Evolutionary conservation across 2,329 filamentous ascomycete species (phyloP), one percentile per base, ranked within the genome.

Genomic region (Pseudogymnoascus sp.): DNA sequence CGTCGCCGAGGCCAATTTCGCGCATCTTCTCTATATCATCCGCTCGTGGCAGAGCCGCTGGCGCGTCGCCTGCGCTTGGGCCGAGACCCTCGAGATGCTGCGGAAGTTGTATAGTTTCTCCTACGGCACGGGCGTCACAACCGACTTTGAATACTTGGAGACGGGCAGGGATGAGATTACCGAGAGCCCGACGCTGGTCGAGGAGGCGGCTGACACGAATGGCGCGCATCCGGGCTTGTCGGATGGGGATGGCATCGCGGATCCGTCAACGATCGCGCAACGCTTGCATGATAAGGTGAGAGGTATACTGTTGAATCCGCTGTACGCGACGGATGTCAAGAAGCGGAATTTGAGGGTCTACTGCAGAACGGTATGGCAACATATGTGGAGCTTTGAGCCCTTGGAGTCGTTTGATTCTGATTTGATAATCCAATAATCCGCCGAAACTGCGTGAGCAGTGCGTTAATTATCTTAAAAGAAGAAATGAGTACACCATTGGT

Each of bases 101-200:
- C 62, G 62, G 30, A 63, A 63, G 12, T 52, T 63, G 28, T 63
- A 63, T 42, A 61, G 36, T n/a, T 63, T 45, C 12, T 62, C 62
- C 11, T 63, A 63, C 14, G 62, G 62, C n/a, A 62, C 36, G n/a
- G 62, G 16, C 3, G 35, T 38, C 33, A n/a, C n/a, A 8, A 23
- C 60, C 5, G 62, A 63, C 30, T 35, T 63, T 11, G 60, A 63
- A 8, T 45, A 38, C 8, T 63, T 45, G 62, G 62, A 63, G 14
- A 42, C 52, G 25, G 62, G 62, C n/a, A 45, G 19, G 8, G 60
- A 63, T 22, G 42, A 62, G 35, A 12, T 23, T 22, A 19, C 23
- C 9, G n/a, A 55, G 5, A 55, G 49, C 36, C 42, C 25, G 14
- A 25, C 7, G n/a, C 16, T 25, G 3, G 39, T 45, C 2, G 42